A percentile compares a stretch with the other conserved stretches of the same genome.
Conservation (phyloP, 352 stramenopile genomes). For the Phytopythium helicoides region DNA sequence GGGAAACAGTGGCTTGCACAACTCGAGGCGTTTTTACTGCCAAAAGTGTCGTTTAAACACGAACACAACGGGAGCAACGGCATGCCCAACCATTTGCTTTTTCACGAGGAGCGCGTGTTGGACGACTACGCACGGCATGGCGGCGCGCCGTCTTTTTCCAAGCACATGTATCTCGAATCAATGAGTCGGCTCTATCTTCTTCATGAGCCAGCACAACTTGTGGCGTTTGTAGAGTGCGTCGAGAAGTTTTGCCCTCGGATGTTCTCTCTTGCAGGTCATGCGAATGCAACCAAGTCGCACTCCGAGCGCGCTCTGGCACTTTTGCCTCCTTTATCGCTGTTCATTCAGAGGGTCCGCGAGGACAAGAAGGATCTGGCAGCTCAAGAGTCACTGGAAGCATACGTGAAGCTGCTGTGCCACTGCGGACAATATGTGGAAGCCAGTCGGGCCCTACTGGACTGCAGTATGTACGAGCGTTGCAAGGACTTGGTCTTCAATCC, state of each 20-base stretch:
- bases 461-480: slow-evolving; percentile 62
- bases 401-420: slow-evolving; percentile 53
- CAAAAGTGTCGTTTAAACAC: slow-evolving; percentile 45
- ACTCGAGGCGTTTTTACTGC: slow-evolving; percentile 68
- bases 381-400: slow-evolving; percentile 48
- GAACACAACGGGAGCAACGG: not conserved
- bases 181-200: slow-evolving; percentile 79
- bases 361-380: slow-evolving; percentile 9
- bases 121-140: slow-evolving; percentile 61
- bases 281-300: slow-evolving; percentile 42
- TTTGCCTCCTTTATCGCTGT: slow-evolving; percentile 50
- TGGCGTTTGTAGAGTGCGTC: slow-evolving; percentile 63
- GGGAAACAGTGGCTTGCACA: slow-evolving; percentile 62
- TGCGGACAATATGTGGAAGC: slow-evolving; percentile 56
- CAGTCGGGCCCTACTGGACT: slow-evolving; percentile 52
- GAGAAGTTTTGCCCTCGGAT: slow-evolving; percentile 56
- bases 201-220: slow-evolving; percentile 49
- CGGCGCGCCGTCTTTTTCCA: slow-evolving; percentile 69
- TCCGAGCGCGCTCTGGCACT: slow-evolving; percentile 66
- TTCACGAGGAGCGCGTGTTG: slow-evolving; percentile 75
- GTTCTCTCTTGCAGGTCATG: slow-evolving; percentile 58
- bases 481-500: slow-evolving; percentile 28
- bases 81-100: slow-evolving; percentile 71
- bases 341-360: slow-evolving; percentile 32
- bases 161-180: slow-evolving; percentile 87